These are phyloP conservation scores for Castanopsis chinensis DNA, from an alignment of 306 rosid genomes.

Conservation along the genomic window DNA sequence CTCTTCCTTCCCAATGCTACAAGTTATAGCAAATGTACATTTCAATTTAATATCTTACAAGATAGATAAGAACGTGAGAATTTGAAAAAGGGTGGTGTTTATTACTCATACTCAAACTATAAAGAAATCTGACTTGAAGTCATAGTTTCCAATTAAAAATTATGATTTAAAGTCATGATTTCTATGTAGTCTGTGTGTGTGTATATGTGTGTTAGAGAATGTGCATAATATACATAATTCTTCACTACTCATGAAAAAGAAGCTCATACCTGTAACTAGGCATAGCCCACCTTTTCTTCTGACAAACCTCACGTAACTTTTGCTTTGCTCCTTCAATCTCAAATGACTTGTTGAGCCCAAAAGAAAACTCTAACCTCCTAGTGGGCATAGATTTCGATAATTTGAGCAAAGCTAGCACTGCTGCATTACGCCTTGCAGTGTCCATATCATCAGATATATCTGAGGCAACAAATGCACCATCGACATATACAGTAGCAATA, in stretches of 20 bases:
- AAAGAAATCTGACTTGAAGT: no score
- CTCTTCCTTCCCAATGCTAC: slow-evolving; percentile 45
- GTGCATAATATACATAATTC: not conserved
- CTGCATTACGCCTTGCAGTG: slow-evolving; percentile 66
- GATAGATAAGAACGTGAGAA: not conserved
- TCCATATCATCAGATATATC: slow-evolving; percentile 58
- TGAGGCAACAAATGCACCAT: slow-evolving; percentile 33
- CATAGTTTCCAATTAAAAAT: no score
- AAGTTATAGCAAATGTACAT: slow-evolving; percentile 5
- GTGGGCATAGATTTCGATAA: slow-evolving; percentile 20
- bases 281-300: slow-evolving; percentile 53
- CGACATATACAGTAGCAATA: slow-evolving; percentile 17
- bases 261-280: slow-evolving; percentile 54
- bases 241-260: not conserved
- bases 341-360: no score
- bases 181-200: no score
- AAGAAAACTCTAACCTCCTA: not conserved
- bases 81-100: not conserved
- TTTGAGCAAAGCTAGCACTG: slow-evolving; percentile 48
- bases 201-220: no score
- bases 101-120: not conserved
- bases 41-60: not conserved
- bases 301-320: slow-evolving; percentile 45
- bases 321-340: slow-evolving; percentile 49
- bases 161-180: not conserved